Evolutionary conservation across 2,329 filamentous ascomycete genomes (phyloP), one percentile per base, ranked within the genome.

Genomic region (Lecanosticta acicola): DNA sequence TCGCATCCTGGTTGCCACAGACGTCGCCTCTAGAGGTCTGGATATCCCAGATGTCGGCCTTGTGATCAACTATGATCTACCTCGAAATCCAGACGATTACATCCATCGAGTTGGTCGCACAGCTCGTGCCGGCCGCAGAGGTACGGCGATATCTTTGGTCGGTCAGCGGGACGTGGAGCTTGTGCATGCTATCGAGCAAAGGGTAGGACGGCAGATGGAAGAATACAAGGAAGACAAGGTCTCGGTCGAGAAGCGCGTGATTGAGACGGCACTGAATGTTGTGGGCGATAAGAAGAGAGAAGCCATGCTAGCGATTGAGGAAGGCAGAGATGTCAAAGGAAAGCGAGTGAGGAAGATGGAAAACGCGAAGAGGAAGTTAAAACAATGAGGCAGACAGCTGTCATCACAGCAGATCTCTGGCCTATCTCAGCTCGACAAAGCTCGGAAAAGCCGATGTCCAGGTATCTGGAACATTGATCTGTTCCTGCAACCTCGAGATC

Each of bases 271-370:
- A 29, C 71, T 98, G 62, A 96, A 94, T 75, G 67, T 87, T 37
- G 93, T 98, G 4, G 84, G 86, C n/a, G 87, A 94, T 73, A 94
- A 91, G 78, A 96, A 95, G 77, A 79, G 90, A 46, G 89, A 96
- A 69, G 93, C 91, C 1, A 65, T 91, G 65, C 68, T 96, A 58
- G 87, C 94, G 68, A 87, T 97, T 55, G 93, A 96, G 65, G 88
- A 97, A 68, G 85, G 87, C 9, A 83, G 85, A 59, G 90, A 97
- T 69, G 88, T 96, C 3, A 81, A 85, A 45, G 93, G 93, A n/a
- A 93, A 94, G 72, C 73, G 79, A 41, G 48, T 43, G 11, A 51
- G 45, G 37, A 38, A 43, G 34, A 52, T 54, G 51, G 37, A 48
- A 41, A 38, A 18, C n/a, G 32, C 21, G n/a, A 34, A 32, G 39